Percentiles rank a stretch among this genome's conserved stretches.
Conservation (phyloP, 2,329 filamentous ascomycete species). For the Colletotrichum caudatum region DNA sequence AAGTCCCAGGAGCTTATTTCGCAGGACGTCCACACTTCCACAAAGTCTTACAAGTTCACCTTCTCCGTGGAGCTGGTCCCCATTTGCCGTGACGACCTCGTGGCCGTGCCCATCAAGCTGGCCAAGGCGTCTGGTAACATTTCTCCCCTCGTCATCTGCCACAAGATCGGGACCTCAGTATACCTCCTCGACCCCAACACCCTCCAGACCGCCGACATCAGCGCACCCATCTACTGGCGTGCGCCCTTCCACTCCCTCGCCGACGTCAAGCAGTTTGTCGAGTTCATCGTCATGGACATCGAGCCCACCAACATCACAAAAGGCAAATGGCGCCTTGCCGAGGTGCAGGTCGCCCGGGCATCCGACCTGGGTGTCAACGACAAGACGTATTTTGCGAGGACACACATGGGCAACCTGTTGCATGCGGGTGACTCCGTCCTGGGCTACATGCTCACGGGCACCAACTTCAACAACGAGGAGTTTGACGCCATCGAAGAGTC, state of each 20-base stretch:
- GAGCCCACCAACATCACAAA: slow-evolving; percentile 81
- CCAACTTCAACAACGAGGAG: slow-evolving; percentile 92
- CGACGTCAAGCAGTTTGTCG: slow-evolving; percentile 85
- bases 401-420: slow-evolving; percentile 87
- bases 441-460: slow-evolving; percentile 87
- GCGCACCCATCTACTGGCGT: slow-evolving; percentile 88
- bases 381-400: slow-evolving; percentile 88
- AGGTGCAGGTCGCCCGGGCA: slow-evolving; percentile 88
- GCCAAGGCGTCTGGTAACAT: slow-evolving; percentile 92
- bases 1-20: slow-evolving; percentile 89
- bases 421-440: slow-evolving; percentile 92
- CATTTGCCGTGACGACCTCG: slow-evolving; percentile 96
- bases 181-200: slow-evolving; percentile 92
- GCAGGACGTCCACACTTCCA: slow-evolving; percentile 89
- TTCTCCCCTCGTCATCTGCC: slow-evolving; percentile 85
- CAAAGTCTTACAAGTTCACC: slow-evolving; percentile 94
- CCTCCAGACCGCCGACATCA: slow-evolving; percentile 89
- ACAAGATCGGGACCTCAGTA: slow-evolving; percentile 84
- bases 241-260: slow-evolving; percentile 86
- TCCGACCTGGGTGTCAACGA: slow-evolving; percentile 89
- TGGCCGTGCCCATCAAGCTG: slow-evolving; percentile 90
- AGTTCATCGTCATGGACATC: slow-evolving; percentile 96
- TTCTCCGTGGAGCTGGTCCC: slow-evolving; percentile 91
- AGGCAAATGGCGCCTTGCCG: slow-evolving; percentile 86
- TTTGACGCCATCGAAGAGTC: slow-evolving; percentile 86